A percentile compares a stretch with the other conserved stretches of the same genome.
Conservation (phyloP, 2,329 filamentous ascomycete genomes). For the Colletotrichum sp. region DNA sequence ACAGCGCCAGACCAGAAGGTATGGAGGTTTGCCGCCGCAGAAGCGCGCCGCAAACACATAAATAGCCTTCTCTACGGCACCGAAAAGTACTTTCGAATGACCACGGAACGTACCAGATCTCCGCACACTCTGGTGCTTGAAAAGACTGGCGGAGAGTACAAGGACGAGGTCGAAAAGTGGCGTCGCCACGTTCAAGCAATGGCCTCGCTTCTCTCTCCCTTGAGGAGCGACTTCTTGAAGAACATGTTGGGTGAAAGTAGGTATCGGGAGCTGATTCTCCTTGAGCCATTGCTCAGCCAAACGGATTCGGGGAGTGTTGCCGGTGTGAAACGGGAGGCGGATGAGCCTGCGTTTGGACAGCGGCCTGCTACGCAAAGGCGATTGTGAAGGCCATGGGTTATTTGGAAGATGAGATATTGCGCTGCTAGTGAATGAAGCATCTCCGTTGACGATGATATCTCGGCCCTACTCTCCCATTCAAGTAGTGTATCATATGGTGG, state of each 20-base stretch:
- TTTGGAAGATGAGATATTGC: not conserved
- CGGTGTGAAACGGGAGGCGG: not conserved
- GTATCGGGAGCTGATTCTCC: not conserved
- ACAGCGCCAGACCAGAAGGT: not conserved
- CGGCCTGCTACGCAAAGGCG: not conserved
- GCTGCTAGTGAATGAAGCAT: not conserved
- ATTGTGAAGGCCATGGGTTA: too few relatives aligned
- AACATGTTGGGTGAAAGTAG: not conserved
- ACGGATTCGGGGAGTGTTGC: not conserved
- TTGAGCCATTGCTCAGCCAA: not conserved
- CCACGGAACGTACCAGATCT: not conserved
- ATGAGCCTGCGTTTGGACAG: not conserved
- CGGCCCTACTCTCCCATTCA: not conserved
- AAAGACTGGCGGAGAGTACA: not conserved
- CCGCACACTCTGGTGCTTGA: not conserved
- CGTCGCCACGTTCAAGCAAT: not conserved
- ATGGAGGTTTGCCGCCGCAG: not conserved
- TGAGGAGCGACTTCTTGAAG: not conserved
- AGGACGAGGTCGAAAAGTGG: not conserved
- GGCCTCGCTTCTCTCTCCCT: not conserved
- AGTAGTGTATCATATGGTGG: not conserved
- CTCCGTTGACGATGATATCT: not conserved
- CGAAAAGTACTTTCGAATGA: not conserved
- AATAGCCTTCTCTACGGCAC: not conserved
- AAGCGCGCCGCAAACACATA: not conserved